These are phyloP conservation scores for Jacaranda copaia DNA, from an alignment of 257 asterid species.

Conservation along the genomic window DNA sequence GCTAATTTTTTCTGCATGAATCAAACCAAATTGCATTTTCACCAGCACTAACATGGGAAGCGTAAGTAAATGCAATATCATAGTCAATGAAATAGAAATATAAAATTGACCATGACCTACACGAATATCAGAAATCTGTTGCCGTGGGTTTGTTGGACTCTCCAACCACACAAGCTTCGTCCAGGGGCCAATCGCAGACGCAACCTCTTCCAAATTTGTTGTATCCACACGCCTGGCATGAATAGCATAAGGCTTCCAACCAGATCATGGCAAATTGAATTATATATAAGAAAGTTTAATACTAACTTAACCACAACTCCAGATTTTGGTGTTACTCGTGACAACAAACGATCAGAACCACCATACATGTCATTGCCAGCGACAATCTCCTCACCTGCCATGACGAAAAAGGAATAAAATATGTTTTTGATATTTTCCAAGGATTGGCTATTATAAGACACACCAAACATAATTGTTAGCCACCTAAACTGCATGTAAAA, in stretches of 20 bases:
- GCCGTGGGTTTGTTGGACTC: conserved; percentile 98
- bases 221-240: conserved; percentile 82
- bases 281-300: conserved; percentile 20
- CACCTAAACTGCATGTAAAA: not conserved
- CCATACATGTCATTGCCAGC: conserved; percentile 98
- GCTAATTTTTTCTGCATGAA: no score
- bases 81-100: not conserved
- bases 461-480: not conserved
- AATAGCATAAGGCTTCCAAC: conserved; percentile 28
- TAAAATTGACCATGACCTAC: conserved; percentile 47
- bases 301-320: conserved; percentile 86
- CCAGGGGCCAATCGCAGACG: conserved; percentile 65
- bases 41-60: not conserved
- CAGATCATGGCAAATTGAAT: not conserved
- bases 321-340: conserved; percentile 76
- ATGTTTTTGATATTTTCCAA: not conserved
- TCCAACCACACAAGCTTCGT: conserved; percentile 98
- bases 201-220: conserved; percentile 76
- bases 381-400: conserved; percentile 83
- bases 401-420: conserved; percentile 2
- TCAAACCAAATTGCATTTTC: not conserved
- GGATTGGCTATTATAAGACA: not conserved
- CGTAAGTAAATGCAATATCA: not conserved
- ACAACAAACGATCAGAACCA: conserved; percentile 93
- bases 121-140: conserved; percentile 84